Conservation (phyloP, 1,139 yeast species). For the Meyerozyma athensensis region DNA sequence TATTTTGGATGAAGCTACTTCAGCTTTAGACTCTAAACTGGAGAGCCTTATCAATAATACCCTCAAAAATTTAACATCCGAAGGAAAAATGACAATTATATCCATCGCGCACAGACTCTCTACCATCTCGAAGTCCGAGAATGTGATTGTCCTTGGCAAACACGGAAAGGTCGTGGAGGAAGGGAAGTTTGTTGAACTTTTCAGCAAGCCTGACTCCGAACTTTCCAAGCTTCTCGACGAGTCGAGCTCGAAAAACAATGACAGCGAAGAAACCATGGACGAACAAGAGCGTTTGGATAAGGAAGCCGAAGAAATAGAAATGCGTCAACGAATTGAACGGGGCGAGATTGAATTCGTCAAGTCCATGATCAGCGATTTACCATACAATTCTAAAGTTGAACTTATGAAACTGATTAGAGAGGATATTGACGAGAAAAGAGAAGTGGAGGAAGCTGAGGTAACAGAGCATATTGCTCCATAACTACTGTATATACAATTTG, state of each 20-base stretch:
- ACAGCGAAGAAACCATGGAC: constrained; percentile 18
- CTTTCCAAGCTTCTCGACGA: constrained; percentile 42
- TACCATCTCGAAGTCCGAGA: constrained; percentile 55
- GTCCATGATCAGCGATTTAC: constrained; percentile 35
- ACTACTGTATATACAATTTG: not conserved
- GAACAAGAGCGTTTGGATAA: constrained; percentile 23
- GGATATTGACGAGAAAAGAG: constrained; percentile 19
- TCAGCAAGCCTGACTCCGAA: constrained; percentile 40
- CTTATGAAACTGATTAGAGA: constrained; percentile 26
- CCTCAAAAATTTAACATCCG: constrained; percentile 44
- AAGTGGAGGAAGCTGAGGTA: not conserved
- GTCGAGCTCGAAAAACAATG: constrained; percentile 22
- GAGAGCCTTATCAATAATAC: constrained; percentile 65
- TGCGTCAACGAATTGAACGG: constrained; percentile 13
- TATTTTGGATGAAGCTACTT: constrained; percentile 73
- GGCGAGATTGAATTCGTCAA: constrained; percentile 28
- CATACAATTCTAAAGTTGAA: constrained; percentile 28
- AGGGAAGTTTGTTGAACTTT: constrained; percentile 40
- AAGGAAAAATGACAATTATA: constrained; percentile 74
- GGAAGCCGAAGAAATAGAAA: constrained; percentile 25
- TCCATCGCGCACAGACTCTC: constrained; percentile 91
- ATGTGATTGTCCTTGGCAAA: constrained; percentile 54
- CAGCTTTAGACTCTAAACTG: constrained; percentile 72
- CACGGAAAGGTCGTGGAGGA: constrained; percentile 39
- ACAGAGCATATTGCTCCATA: not conserved